These are phyloP conservation scores for Catunica adiposa DNA, from an alignment of 2,329 filamentous ascomycete genomes.

Conservation along the genomic window DNA sequence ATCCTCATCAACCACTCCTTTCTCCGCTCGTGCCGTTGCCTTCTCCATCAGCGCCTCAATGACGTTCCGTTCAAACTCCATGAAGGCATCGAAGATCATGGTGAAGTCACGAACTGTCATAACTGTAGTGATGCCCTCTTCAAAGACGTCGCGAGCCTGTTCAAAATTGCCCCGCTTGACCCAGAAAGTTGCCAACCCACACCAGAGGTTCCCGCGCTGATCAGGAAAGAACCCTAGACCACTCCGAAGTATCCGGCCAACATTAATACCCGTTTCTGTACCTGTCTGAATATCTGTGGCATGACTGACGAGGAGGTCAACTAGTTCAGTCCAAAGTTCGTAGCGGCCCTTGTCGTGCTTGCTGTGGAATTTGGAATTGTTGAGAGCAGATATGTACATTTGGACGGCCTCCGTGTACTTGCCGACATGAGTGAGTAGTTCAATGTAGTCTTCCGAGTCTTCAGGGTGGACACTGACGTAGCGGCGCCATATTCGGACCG, in stretches of 20 bases:
- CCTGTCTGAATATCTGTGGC: slow-evolving; percentile 72
- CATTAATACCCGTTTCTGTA: slow-evolving; percentile 68
- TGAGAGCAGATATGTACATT: slow-evolving; percentile 79
- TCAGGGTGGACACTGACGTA: slow-evolving; percentile 98
- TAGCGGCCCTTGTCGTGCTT: slow-evolving; percentile 91
- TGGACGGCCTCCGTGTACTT: slow-evolving; percentile 83
- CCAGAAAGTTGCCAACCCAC: slow-evolving; percentile 90
- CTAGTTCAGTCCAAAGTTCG: slow-evolving; percentile 95
- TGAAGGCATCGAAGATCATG: slow-evolving; percentile 87
- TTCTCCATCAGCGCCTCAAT: slow-evolving; percentile 84
- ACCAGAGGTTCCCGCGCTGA: slow-evolving; percentile 89
- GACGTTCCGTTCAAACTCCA: slow-evolving; percentile 92
- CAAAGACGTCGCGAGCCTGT: slow-evolving; percentile 78
- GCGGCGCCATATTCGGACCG: slow-evolving; percentile 81
- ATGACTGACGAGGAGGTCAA: slow-evolving; percentile 81
- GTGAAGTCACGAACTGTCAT: slow-evolving; percentile 98
- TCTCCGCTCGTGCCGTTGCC: slow-evolving; percentile 62
- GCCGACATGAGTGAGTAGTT: slow-evolving; percentile 63
- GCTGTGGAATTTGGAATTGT: slow-evolving; percentile 79
- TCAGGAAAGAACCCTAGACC: slow-evolving; percentile 83
- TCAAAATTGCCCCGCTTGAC: slow-evolving; percentile 87
- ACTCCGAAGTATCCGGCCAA: slow-evolving; percentile 82
- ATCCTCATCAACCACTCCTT: slow-evolving; percentile 60
- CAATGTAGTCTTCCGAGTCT: slow-evolving; percentile 87
- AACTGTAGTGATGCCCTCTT: slow-evolving; percentile 91